phyloP scores from a whole-genome alignment of 139 green algal genomes.

The Chlamydomonas eustigma region DNA sequence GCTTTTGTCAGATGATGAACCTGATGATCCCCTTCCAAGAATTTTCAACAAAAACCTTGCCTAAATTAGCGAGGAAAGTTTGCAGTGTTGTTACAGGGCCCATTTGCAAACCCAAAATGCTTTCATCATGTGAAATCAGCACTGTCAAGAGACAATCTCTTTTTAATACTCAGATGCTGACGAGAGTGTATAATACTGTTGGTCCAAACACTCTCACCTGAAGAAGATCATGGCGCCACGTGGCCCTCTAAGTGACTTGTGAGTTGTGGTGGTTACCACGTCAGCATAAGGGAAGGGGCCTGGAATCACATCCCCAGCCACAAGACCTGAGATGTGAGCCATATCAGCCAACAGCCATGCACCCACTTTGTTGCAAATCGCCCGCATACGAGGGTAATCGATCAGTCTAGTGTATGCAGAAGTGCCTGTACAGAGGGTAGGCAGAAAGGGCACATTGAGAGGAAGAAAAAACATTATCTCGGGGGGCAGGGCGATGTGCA shows the following conservation, averaged over 20 bases:
- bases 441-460: background rate
- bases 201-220: conserved; percentile 28
- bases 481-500: no score
- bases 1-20: background rate
- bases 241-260: conserved; percentile 92
- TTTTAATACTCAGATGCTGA: no score
- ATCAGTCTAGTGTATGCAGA: conserved; percentile 92
- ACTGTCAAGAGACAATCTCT: no score
- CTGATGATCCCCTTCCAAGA: no score
- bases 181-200: no score
- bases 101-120: no score
- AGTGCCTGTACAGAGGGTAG: conserved; percentile 49
- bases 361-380: conserved; percentile 70
- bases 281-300: conserved; percentile 91
- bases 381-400: conserved; percentile 92
- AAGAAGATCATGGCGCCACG: conserved; percentile 77
- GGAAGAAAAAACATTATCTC: background rate
- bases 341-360: conserved; percentile 90
- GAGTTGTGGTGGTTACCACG: conserved; percentile 97
- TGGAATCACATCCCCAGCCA: conserved; percentile 78
- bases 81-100: no score
- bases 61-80: no score
- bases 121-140: no score
- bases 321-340: conserved; percentile 92
- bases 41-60: no score